These are phyloP conservation scores for Stygiomarasmius scandens DNA, from an alignment of 1,284 basidiomycete genomes.

Conservation along the genomic window DNA sequence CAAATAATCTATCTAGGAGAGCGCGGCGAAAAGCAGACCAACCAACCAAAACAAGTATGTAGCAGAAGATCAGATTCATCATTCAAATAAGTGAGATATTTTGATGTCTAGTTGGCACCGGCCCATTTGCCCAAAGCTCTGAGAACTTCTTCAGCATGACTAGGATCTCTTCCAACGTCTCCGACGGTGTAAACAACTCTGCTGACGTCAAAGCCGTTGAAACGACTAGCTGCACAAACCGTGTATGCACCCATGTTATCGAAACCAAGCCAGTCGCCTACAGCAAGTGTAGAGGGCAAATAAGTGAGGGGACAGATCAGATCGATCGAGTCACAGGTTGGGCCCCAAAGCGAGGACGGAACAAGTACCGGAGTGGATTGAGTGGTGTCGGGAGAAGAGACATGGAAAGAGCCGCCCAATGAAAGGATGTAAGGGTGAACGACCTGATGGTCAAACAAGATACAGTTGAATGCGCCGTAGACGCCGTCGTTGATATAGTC, in stretches of 20 bases:
- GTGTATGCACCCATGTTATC: conserved; percentile 95
- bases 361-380: conserved; percentile 26
- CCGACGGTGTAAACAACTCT: conserved; percentile 67
- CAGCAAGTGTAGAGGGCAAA: conserved; percentile 67
- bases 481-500: conserved; percentile 99
- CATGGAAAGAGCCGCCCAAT: conserved; percentile 41
- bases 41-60: too few species aligned
- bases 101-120: neutral
- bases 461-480: conserved; percentile 98
- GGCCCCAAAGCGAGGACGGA: conserved; percentile 52
- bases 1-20: too few species aligned
- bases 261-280: conserved; percentile 93
- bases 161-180: conserved; percentile 31
- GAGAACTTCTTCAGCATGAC: conserved; percentile 32
- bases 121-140: conserved; percentile 28
- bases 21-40: too few species aligned
- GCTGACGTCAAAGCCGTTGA: conserved; percentile 81
- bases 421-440: conserved; percentile 83
- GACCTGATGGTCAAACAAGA: conserved; percentile 91
- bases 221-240: conserved; percentile 86
- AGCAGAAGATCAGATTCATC: too few species aligned
- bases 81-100: neutral
- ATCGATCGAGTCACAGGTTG: conserved; percentile 92
- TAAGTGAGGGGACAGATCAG: conserved; percentile 67
- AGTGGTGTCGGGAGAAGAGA: conserved; percentile 41